Evolutionary conservation across 495 filamentous ascomycete genomes (phyloP), one percentile per base, ranked within the genome.

Genomic region (Parachaetomium inaequale): DNA sequence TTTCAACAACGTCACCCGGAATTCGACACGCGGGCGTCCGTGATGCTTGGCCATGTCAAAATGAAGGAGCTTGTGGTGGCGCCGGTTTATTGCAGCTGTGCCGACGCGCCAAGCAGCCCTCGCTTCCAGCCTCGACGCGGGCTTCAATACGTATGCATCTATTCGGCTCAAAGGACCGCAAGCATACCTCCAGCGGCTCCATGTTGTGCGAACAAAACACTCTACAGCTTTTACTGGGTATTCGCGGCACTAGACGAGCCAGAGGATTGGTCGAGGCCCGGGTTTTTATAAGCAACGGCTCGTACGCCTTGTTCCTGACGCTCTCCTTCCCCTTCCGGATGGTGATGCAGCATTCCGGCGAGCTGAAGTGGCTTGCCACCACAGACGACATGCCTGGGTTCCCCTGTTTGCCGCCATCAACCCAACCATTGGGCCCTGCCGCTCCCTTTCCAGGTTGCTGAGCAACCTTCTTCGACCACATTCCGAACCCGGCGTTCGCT

Each of bases 291-390:
- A 19, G 25, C 15, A 45, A 12, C 29, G 8, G 2, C 54, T 57
- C 14, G 21, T 19, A 19, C 25, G 34, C 26, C 54, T 25, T 12
- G 42, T 17, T 2, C 10, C 29, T 15, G n/a, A 17, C 40, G 17
- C 3, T 34, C 7, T 29, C 26, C 47, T 53, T 46, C 50, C 19
- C 25, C 12, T 55, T 43, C 10, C 17, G 49, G 49, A 17, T 29
- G 50, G 49, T 52, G 40, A 61, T 55, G 50, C 58, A 61, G 40
- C 38, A 38, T 53, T 5, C 50, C 38, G 49, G 8, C 8, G 7
- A 42, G 57, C 49, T 60, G 36, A 60, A 19, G 21, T 60, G 8
- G n/a, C 43, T 47, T 59, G 28, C 31, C 58, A 60, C 49, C 21
- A 26, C 58, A 60, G 47, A 0, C 58, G 32, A n/a, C 36, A 45